Conservation (phyloP, 352 stramenopile species). For the Halophytophthora batemanensis region DNA sequence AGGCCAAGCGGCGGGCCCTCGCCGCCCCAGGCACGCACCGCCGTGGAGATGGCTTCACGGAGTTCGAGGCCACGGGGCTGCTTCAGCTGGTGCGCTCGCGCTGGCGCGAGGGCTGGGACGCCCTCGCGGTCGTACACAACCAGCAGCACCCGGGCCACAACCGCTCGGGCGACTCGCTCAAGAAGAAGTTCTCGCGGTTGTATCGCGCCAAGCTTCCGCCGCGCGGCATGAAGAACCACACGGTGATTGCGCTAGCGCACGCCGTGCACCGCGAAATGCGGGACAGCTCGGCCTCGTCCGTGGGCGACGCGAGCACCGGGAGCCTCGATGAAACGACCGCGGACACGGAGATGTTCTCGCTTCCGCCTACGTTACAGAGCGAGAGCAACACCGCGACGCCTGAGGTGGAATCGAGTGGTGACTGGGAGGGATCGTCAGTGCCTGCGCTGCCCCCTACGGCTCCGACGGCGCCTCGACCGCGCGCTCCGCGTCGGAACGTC, state of each 20-base stretch:
- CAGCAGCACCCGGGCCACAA: slow-evolving; percentile 30
- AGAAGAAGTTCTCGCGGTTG: slow-evolving; percentile 41
- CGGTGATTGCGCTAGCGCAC: slow-evolving; percentile 30
- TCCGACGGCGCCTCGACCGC: slow-evolving; percentile 4
- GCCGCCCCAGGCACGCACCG: slow-evolving; percentile 22
- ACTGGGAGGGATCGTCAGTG: slow-evolving; percentile 1
- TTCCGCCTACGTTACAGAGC: too few relatives aligned
- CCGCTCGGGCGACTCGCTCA: slow-evolving; percentile 39
- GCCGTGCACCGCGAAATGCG: slow-evolving; percentile 38
- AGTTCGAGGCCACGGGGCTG: slow-evolving; percentile 35
- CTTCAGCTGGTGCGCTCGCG: slow-evolving; percentile 30
- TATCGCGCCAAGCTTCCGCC: slow-evolving; percentile 26
- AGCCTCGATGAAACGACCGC: slow-evolving; percentile 19
- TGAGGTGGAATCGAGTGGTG: slow-evolving; percentile 7
- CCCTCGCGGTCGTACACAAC: slow-evolving; percentile 36
- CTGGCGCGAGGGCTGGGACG: slow-evolving; percentile 39
- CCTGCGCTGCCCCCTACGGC: neutral
- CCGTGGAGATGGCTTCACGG: slow-evolving; percentile 36
- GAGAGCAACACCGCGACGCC: slow-evolving; percentile 18
- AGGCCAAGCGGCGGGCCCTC: slow-evolving; percentile 13
- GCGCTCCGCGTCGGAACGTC: slow-evolving; percentile 3
- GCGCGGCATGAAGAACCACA: slow-evolving; percentile 36
- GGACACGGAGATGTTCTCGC: slow-evolving; percentile 10
- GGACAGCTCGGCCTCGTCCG: slow-evolving; percentile 15
- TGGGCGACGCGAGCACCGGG: neutral